phyloP scores from a whole-genome alignment of 192 early-diverging fungal species.

The Spinellus fusiger region DNA sequence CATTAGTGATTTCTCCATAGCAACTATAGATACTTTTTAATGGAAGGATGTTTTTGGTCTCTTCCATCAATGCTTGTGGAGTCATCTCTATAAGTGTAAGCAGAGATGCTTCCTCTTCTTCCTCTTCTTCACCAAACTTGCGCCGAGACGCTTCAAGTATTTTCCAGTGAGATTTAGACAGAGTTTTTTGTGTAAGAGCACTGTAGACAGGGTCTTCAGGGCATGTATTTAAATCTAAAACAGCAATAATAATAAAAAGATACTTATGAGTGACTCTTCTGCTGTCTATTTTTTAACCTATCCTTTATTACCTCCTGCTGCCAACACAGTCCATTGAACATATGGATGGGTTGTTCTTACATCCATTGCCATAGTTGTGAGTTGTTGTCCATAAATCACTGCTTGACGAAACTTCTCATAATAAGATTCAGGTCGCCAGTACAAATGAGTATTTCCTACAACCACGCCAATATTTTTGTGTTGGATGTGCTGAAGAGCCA shows the following conservation, averaged over 20 bases:
- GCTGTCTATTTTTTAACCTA: background rate
- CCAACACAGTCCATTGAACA: constrained; percentile 10
- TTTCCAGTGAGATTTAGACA: constrained; percentile 3
- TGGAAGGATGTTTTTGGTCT: background rate
- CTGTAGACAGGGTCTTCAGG: constrained; percentile 20
- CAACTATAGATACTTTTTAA: constrained; percentile 23
- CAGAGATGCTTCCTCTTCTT: background rate
- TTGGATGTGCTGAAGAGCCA: constrained; percentile 9
- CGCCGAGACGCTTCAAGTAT: constrained; percentile 14
- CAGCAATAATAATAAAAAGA: background rate
- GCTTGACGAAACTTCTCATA: constrained; percentile 30
- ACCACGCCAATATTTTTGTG: constrained; percentile 12
- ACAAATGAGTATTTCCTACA: constrained; percentile 33
- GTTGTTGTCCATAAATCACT: constrained; percentile 5
- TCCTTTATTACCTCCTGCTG: constrained; percentile 15
- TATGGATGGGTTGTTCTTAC: background rate
- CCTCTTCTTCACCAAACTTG: background rate
- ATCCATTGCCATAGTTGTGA: background rate
- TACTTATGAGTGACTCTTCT: background rate
- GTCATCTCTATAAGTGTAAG: background rate
- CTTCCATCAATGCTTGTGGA: background rate
- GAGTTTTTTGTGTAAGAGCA: constrained; percentile 4
- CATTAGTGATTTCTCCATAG: constrained; percentile 3
- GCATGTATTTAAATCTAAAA: constrained; percentile 23
- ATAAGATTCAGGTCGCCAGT: constrained; percentile 28